Evolutionary conservation across 306 rosid species (phyloP), one percentile per base, ranked within the genome.

Genomic region (Malus orientalis): DNA sequence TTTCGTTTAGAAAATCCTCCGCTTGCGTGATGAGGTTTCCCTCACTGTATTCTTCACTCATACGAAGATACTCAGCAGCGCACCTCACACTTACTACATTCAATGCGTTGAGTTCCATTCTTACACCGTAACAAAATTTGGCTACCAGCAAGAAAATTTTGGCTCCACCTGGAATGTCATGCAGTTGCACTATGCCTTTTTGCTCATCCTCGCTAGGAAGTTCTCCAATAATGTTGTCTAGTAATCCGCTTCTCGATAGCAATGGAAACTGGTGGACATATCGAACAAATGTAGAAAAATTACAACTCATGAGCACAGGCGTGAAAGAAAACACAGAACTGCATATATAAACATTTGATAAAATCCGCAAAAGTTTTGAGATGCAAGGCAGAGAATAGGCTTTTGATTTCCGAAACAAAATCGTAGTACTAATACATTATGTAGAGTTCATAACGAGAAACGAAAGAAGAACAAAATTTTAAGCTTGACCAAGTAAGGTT

Each of bases 161-260:
- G 86, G 96, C 87, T 76, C 98, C 98, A 66, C 98, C 98, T 8
- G 97, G 97, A 36, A 94, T 63, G 77, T 89, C 91, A 80, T 84
- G 84, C 20, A 94, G 94, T 79, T 90, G 88, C 80, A 90, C 68
- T 59, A 79, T 59, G 75, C 91, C 89, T 44, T 81, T 82, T 13
- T 67, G 58, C 47, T 87, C 96, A 49, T 82, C 80, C 44, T 82
- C 85, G 4, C 49, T 69, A 60, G 88, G 58, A 67, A 82, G 51
- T 76, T 89, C 90, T 71, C 81, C 91, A 67, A 91, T 85, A 53
- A 85, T 68, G 13, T 66, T 74, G 81, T 90, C 96, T 62, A 94
- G 82, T 15, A 87, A 71, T 75, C 87, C 93, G 58, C 97, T 88
- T 89, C 91, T 91, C 32, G 97, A 91, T 22, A 94, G 87, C 76